Evolutionary conservation across 1,139 yeast genomes (phyloP), one percentile per base, ranked within the genome.

Genomic region (Pichia sp.): DNA sequence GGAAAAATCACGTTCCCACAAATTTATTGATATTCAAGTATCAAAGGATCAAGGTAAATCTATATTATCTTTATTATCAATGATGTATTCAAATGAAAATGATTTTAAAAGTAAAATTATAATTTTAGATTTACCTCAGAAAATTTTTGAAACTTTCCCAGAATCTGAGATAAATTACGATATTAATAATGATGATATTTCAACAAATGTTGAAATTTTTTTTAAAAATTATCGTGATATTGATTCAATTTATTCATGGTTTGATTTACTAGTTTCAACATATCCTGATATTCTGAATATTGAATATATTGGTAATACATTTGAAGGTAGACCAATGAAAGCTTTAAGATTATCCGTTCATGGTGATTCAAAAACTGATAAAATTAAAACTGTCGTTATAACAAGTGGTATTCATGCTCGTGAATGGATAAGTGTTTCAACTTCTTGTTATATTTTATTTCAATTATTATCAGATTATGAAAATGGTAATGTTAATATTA

Each of bases 341-440:
- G 86, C 86, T 0, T 67, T 87, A 34, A 86, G 86, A 59, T 64
- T 87, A 34, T 70, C 80, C 2, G 73, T 76, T 3, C 76, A 76
- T 35, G 61, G 56, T 40, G 55, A 62, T 11, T 60, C 61, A 34
- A 66, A 65, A 10, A 27, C 34, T n/a, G 46, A 44, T 25, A 72
- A 74, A 34, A 75, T 78, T 59, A 82, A 80, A 61, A 85, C 94
- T 0, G 75, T 89, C 44, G 85, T 88, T 1, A 72, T 89, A 11
- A 80, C 92, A 0, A 90, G 92, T 27, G 96, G 96, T 1, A 75
- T 84, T 2, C 96, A 89, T 66, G 94, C 96, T 0, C 74, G 97
- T 44, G 97, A 89, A 66, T 89, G 97, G 97, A 76, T 88, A 26
- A 78, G 90, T 32, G 79, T 83, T 4, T 78, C 90, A 7, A 74